phyloP scores from a whole-genome alignment of 1,139 yeast genomes.

The Diutina rugosa region DNA sequence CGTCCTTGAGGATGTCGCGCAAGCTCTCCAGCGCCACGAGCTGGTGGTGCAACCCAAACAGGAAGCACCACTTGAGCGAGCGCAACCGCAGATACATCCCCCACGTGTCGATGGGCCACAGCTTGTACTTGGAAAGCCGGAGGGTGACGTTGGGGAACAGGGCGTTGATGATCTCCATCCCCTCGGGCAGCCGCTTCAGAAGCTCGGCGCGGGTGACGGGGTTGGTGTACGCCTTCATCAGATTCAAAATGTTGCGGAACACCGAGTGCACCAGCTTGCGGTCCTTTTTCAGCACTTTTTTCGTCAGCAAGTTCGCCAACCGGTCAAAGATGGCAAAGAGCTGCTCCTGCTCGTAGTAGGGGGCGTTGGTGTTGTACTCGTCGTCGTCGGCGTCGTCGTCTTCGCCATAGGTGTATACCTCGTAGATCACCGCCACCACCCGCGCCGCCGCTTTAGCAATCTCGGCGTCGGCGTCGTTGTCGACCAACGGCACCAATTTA shows the following conservation, averaged over 20 bases:
- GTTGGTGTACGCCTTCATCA: conserved; percentile 33
- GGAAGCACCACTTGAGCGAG: conserved; percentile 60
- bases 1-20: conserved; percentile 12
- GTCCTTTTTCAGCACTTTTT: conserved; percentile 47
- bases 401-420: conserved; percentile 36
- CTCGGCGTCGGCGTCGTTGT: conserved; percentile 28
- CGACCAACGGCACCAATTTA: conserved; percentile 27
- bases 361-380: conserved; percentile 33
- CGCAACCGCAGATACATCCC: conserved; percentile 46
- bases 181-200: conserved; percentile 23
- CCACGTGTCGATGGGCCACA: conserved; percentile 58
- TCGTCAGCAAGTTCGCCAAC: conserved; percentile 39
- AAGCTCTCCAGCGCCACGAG: conserved; percentile 31
- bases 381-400: conserved; percentile 18
- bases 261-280: conserved; percentile 49
- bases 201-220: conserved; percentile 20
- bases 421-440: conserved; percentile 50
- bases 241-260: conserved; percentile 45
- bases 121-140: conserved; percentile 40
- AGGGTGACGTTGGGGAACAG: conserved; percentile 8
- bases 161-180: conserved; percentile 16
- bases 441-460: conserved; percentile 43
- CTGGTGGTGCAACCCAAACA: conserved; percentile 54
- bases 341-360: conserved; percentile 47
- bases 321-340: conserved; percentile 30